A percentile compares a stretch with the other conserved stretches of the same genome.
Conservation (phyloP, 2,329 filamentous ascomycete species). For the Curvularia spicifera region DNA sequence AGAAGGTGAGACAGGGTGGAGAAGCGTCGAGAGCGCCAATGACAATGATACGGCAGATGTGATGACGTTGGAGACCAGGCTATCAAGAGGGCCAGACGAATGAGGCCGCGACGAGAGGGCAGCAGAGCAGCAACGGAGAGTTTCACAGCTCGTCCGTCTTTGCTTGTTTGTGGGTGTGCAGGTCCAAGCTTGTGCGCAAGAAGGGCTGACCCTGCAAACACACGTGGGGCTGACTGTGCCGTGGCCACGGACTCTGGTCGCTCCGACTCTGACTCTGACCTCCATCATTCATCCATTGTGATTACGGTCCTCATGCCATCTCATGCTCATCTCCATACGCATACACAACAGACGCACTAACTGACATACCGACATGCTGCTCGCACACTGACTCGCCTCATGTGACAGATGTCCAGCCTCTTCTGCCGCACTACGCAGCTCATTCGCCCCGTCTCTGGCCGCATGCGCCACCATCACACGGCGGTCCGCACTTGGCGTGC, state of each 20-base stretch:
- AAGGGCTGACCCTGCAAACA: conserved; percentile 20
- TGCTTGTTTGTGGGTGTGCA: conserved; percentile 20
- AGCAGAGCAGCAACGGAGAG: conserved; percentile 18
- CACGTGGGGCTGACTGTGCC: conserved; percentile 27
- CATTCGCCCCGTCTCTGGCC: not conserved
- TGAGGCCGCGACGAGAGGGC: conserved; percentile 1
- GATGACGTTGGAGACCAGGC: conserved; percentile 10
- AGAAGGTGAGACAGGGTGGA: not conserved
- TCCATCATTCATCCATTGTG: not conserved
- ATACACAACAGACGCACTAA: not conserved
- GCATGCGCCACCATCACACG: conserved; percentile 18
- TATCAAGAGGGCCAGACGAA: not conserved
- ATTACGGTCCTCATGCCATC: not conserved
- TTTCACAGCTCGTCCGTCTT: conserved; percentile 11
- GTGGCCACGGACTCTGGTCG: conserved; percentile 19
- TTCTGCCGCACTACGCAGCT: conserved; percentile 11
- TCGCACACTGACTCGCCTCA: too few species aligned
- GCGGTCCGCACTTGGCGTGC: conserved; percentile 17
- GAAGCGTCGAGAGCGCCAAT: conserved; percentile 10
- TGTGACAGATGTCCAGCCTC: not conserved
- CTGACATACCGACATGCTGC: not conserved
- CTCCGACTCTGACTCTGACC: conserved; percentile 12
- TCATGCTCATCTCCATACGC: not conserved
- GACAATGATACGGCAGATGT: not conserved
- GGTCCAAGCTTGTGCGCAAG: not conserved